phyloP scores from a whole-genome alignment of 345 rosid species.

The Crucihimalaya himalaica region DNA sequence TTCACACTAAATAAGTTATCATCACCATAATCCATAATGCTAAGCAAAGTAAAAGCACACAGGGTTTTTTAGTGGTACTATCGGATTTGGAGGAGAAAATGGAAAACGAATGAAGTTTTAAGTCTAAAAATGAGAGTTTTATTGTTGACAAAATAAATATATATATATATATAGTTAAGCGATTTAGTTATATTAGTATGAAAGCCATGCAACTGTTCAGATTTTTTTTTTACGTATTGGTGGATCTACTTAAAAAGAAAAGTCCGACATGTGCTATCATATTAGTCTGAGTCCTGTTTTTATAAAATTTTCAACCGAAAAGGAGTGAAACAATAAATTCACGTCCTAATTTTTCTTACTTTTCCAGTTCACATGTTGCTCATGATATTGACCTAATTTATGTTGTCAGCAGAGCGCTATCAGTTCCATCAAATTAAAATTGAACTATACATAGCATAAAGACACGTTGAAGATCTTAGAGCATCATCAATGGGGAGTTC shows the following conservation, averaged over 20 bases:
- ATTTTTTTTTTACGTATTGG: not conserved
- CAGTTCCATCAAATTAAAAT: not conserved
- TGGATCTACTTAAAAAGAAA: not conserved
- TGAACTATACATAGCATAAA: not conserved
- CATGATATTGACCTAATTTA: not conserved
- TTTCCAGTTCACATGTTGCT: not conserved
- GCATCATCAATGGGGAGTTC: no score
- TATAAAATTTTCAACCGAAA: not conserved
- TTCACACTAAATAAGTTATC: not conserved
- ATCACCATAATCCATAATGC: slow-evolving; percentile 4
- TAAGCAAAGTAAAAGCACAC: slow-evolving; percentile 5
- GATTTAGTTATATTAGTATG: not conserved
- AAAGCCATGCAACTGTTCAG: no score
- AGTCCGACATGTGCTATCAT: not conserved
- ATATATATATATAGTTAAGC: not conserved
- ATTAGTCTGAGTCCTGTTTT: not conserved
- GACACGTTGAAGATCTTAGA: not conserved
- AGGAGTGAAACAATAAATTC: not conserved
- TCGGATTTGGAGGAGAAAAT: not conserved
- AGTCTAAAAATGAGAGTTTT: not conserved
- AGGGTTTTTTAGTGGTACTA: not conserved
- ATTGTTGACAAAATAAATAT: no score
- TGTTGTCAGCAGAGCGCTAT: not conserved
- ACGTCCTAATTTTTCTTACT: not conserved
- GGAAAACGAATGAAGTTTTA: not conserved